These are phyloP conservation scores for Heliophila coronopifolia DNA, from an alignment of 441 rosid genomes.

Conservation along the genomic window DNA sequence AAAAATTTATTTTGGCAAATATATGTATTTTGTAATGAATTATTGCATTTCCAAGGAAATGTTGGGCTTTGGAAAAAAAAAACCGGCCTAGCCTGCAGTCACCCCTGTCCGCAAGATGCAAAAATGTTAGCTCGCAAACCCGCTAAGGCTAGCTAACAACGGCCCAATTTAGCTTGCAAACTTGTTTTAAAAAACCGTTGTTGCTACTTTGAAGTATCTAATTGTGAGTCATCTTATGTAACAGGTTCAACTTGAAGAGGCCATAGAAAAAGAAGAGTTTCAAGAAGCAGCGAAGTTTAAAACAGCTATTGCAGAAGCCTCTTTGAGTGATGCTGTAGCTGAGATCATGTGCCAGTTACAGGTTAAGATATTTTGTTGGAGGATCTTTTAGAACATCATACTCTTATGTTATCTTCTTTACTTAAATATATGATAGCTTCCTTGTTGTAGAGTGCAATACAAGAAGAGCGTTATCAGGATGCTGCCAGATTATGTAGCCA, in stretches of 20 bases:
- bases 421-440: conserved; percentile 13
- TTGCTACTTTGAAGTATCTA: too few species aligned
- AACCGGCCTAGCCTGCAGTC: too few species aligned
- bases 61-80: too few species aligned
- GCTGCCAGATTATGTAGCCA: conserved; percentile 65
- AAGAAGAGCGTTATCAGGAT: conserved; percentile 78
- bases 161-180: too few species aligned
- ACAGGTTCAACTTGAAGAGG: conserved; percentile 86
- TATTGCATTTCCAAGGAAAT: too few species aligned
- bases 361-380: conserved; percentile 34
- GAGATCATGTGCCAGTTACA: conserved; percentile 72
- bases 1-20: too few species aligned
- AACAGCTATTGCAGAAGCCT: conserved; percentile 58
- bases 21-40: too few species aligned
- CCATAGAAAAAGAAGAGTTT: conserved; percentile 81
- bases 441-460: conserved; percentile 59
- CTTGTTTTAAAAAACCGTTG: too few species aligned
- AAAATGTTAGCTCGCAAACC: too few species aligned
- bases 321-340: conserved; percentile 61
- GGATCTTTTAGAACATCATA: not conserved
- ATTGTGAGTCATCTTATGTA: conserved; percentile 20
- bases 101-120: too few species aligned
- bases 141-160: too few species aligned
- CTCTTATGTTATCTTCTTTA: conserved; percentile 1
- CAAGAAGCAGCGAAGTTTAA: conserved; percentile 75